Evolutionary conservation across 2,329 filamentous ascomycete species (phyloP).

Genomic region (Aspergillus uvarum): DNA sequence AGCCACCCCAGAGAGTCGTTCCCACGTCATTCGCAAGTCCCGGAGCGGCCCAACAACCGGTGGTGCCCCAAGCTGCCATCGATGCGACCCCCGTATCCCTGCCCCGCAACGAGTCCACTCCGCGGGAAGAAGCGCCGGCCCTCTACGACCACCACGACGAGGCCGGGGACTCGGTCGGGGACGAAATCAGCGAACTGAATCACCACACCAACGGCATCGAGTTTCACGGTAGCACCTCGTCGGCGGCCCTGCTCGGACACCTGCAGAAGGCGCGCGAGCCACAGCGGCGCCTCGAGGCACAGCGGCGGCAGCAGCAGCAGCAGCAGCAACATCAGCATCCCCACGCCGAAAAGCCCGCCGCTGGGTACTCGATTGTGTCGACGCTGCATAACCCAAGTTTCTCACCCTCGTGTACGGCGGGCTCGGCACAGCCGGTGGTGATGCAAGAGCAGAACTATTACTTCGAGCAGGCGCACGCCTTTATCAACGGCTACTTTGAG

Average conservation of each 20-base stretch:
- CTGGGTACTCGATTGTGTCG: conserved; percentile 44
- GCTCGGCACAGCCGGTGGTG: conserved; percentile 20
- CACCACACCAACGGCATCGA: conserved; percentile 49
- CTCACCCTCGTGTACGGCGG: conserved; percentile 29
- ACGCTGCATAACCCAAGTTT: conserved; percentile 50
- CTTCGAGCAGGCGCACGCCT: conserved; percentile 47
- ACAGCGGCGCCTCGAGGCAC: conserved; percentile 16
- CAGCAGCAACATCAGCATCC: conserved; percentile 1
- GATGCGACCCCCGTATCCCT: conserved; percentile 28
- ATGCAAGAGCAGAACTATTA: conserved; percentile 39
- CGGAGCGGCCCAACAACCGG: background rate
- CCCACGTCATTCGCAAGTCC: background rate
- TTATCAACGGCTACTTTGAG: conserved; percentile 51
- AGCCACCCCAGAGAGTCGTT: conserved; percentile 8
- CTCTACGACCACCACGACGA: conserved; percentile 23
- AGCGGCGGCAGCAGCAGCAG: conserved; percentile 5
- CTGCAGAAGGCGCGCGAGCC: conserved; percentile 37
- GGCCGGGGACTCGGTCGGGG: conserved; percentile 28
- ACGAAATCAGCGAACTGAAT: conserved; percentile 48
- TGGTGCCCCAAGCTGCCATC: conserved; percentile 8
- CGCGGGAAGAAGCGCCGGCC: conserved; percentile 15
- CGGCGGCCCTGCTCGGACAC: conserved; percentile 47
- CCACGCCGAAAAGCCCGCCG: conserved; percentile 14
- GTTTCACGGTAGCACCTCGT: conserved; percentile 51
- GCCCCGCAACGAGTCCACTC: conserved; percentile 21